These are phyloP conservation scores for Vitellaria paradoxa DNA, from an alignment of 179 eudicot species.

Conservation along the genomic window DNA sequence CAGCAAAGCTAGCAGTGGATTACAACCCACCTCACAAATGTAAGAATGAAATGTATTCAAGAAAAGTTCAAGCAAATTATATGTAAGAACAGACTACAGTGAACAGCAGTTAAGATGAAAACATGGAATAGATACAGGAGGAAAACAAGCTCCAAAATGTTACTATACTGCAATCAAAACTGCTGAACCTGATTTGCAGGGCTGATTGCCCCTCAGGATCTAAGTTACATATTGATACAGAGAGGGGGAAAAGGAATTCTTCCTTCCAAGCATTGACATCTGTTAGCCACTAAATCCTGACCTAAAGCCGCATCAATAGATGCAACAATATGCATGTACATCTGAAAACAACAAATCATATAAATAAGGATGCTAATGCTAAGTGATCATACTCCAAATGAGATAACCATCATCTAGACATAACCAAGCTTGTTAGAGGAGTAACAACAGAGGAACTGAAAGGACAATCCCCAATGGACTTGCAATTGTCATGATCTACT, in stretches of 20 bases:
- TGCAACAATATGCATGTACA: conserved; percentile 11
- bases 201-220: background rate
- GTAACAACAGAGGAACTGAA: conserved; percentile 52
- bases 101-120: too few species aligned
- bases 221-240: conserved; percentile 4
- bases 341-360: conserved; percentile 7
- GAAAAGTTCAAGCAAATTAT: background rate
- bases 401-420: conserved; percentile 57
- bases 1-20: too few species aligned
- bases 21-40: too few species aligned
- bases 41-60: too few species aligned
- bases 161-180: conserved; percentile 10
- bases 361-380: background rate
- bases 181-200: conserved; percentile 10
- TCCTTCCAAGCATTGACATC: background rate
- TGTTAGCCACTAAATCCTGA: conserved; percentile 12
- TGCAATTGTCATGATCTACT: conserved; percentile 63
- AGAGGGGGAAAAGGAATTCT: background rate
- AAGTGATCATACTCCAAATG: background rate
- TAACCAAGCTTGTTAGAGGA: conserved; percentile 55
- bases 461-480: conserved; percentile 41
- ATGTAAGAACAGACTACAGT: too few species aligned
- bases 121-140: too few species aligned
- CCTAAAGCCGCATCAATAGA: conserved; percentile 8
- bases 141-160: background rate